A percentile compares a stretch with the other conserved stretches of the same genome.
phyloP scores from a whole-genome alignment of 2,329 filamentous ascomycete species.

The Bisporella sp. region DNA sequence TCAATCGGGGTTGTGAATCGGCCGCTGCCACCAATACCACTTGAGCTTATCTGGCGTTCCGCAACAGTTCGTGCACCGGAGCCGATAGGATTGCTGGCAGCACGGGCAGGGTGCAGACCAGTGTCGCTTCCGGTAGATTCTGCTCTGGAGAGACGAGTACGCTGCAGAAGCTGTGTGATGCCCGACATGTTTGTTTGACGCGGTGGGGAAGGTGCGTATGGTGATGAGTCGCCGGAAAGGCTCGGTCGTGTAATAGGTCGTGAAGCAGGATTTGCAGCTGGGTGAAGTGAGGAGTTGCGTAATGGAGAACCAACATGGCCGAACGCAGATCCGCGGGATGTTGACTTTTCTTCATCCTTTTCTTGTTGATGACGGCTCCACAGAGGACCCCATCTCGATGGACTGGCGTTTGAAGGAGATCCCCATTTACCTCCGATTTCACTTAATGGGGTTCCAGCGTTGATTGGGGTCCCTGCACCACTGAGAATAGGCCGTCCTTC shows the following conservation, averaged over 20 bases:
- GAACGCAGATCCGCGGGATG: slow-evolving; percentile 45
- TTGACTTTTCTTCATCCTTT: slow-evolving; percentile 41
- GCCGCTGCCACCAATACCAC: slow-evolving; percentile 43
- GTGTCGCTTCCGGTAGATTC: slow-evolving; percentile 39
- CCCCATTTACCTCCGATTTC: slow-evolving; percentile 44
- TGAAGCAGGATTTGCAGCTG: slow-evolving; percentile 37
- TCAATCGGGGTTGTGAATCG: slow-evolving; percentile 59
- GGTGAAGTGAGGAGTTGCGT: slow-evolving; percentile 54
- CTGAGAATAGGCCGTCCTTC: slow-evolving; percentile 33
- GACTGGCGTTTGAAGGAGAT: slow-evolving; percentile 51
- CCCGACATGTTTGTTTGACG: slow-evolving; percentile 44
- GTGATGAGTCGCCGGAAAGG: slow-evolving; percentile 23
- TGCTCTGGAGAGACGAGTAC: slow-evolving; percentile 41
- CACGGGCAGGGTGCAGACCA: slow-evolving; percentile 41
- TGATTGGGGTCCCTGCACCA: slow-evolving; percentile 33
- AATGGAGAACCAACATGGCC: slow-evolving; percentile 61
- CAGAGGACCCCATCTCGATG: slow-evolving; percentile 53
- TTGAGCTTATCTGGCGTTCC: slow-evolving; percentile 54
- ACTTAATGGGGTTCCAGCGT: slow-evolving; percentile 29
- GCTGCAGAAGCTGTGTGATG: slow-evolving; percentile 55
- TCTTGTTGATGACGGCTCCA: slow-evolving; percentile 52
- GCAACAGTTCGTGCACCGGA: slow-evolving; percentile 33
- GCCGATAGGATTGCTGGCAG: slow-evolving; percentile 33
- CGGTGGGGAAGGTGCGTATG: slow-evolving; percentile 26
- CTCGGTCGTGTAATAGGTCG: slow-evolving; percentile 33